Evolutionary conservation across 805 yeast species (phyloP), one percentile per base, ranked within the genome.

Genomic region (Starmera amethionina): DNA sequence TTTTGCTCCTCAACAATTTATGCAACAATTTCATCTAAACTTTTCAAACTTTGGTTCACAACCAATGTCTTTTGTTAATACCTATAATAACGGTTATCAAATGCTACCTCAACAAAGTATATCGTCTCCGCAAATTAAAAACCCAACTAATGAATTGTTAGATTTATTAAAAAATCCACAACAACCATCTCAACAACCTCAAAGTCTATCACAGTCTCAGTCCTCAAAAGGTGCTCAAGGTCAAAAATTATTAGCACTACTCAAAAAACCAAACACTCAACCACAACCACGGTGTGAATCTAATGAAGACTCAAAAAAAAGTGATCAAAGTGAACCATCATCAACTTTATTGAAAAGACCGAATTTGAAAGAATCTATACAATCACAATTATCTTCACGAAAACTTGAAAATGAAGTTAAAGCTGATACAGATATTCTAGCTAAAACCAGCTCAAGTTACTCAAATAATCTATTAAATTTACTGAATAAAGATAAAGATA

Each of bases 281-380:
- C 51, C 42, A 30, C 43, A 44, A 19, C 46, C 37, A 16, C 42
- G 12, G 13, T 25, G 55, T 40, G 64, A 66, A 33, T 55, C 63
- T 8, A 50, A 64, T 37, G 56, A 55, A n/a, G 9, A 22, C 5
- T 22, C 27, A 22, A 5, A 22, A 7, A 22, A 22, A 6, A 5
- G 27, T 35, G 56, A 62, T 4, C 63, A 65, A 39, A 63, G 71
- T 2, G 64, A 62, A 44, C 73, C 70, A 39, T 49, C 72, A 12
- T 59, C 71, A 40, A 65, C 70, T 3, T 56, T 72, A 15, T 59
- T 72, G 49, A 67, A 63, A 31, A 59, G 56, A 37, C 32, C 39
- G 4, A 39, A 35, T 35, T 40, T 50, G 4, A 46, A 46, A 32
- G 50, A 44, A 9, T 8, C 27, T 22, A 22, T 22, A 2, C 7